phyloP scores from a whole-genome alignment of 495 filamentous ascomycete species.

The Glonium stellatum region DNA sequence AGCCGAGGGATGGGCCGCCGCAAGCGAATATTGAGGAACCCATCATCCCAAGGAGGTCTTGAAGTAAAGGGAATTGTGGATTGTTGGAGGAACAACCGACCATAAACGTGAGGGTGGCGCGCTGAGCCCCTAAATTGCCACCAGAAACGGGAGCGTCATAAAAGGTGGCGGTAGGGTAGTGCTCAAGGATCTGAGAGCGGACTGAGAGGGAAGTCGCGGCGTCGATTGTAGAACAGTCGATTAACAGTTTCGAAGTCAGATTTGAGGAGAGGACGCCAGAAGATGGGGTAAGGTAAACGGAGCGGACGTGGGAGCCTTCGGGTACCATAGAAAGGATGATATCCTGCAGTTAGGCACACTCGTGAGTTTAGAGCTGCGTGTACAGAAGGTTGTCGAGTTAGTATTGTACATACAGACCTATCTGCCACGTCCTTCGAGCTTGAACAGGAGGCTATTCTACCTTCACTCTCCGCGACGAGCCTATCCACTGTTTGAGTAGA shows the following conservation, averaged over 20 bases:
- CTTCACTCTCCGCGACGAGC: slow-evolving; percentile 29
- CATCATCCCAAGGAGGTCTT: slow-evolving; percentile 37
- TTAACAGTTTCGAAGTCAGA: slow-evolving; percentile 32
- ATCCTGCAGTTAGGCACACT: slow-evolving; percentile 22
- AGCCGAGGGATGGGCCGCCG: slow-evolving; percentile 44
- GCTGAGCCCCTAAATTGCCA: slow-evolving; percentile 43
- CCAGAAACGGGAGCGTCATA: slow-evolving; percentile 44
- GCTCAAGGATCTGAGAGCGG: slow-evolving; percentile 28
- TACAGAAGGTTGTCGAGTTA: neutral
- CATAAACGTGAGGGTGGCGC: slow-evolving; percentile 43
- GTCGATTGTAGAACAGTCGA: slow-evolving; percentile 46
- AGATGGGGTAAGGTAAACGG: slow-evolving; percentile 35
- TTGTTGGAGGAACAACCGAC: slow-evolving; percentile 39
- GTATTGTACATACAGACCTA: slow-evolving; percentile 35
- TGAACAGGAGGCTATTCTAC: slow-evolving; percentile 25
- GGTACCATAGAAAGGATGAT: slow-evolving; percentile 38
- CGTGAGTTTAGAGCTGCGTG: neutral
- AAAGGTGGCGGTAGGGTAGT: slow-evolving; percentile 34
- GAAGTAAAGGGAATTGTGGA: slow-evolving; percentile 31
- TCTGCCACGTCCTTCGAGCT: slow-evolving; percentile 41
- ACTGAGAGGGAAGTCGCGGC: slow-evolving; percentile 38
- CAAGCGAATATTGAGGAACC: slow-evolving; percentile 46
- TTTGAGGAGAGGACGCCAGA: slow-evolving; percentile 35
- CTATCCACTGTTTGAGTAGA: slow-evolving; percentile 32
- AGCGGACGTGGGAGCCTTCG: slow-evolving; percentile 36